Conservation (phyloP, 768 basidiomycete genomes). For the Panaeolus cyanescens region DNA sequence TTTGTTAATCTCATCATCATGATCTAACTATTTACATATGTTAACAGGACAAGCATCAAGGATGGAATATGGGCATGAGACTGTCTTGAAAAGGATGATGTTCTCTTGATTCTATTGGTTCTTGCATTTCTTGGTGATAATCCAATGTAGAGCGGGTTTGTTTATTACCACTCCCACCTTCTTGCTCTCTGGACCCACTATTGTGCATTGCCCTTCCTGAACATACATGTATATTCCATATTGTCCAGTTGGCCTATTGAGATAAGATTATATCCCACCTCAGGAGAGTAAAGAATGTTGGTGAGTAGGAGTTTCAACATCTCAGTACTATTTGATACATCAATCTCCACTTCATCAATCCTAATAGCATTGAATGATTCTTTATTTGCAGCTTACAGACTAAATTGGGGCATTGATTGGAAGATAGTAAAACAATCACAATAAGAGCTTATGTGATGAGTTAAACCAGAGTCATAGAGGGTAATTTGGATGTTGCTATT, state of each 20-base stretch:
- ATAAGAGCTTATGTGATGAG: slow-evolving; percentile 30
- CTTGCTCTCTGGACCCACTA: not conserved
- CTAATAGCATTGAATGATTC: slow-evolving; percentile 29
- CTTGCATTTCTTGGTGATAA: slow-evolving; percentile 42
- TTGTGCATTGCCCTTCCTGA: not conserved
- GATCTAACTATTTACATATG: slow-evolving; percentile 36
- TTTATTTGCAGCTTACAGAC: slow-evolving; percentile 33
- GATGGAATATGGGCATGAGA: slow-evolving; percentile 43
- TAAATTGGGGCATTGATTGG: slow-evolving; percentile 20
- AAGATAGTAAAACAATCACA: slow-evolving; percentile 23
- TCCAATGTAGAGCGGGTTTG: slow-evolving; percentile 7
- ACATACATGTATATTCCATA: not conserved
- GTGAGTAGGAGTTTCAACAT: not conserved
- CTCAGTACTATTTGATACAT: no score
- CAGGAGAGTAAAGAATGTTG: not conserved
- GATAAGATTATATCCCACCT: not conserved
- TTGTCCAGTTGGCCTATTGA: not conserved
- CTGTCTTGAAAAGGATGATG: slow-evolving; percentile 20
- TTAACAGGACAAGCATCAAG: slow-evolving; percentile 22
- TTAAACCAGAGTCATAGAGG: slow-evolving; percentile 30
- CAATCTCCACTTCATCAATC: no score
- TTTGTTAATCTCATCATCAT: slow-evolving; percentile 29
- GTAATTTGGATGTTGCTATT: no score
- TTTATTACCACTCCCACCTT: not conserved
- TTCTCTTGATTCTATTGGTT: slow-evolving; percentile 28